Evolutionary conservation across 2,329 filamentous ascomycete genomes (phyloP).

Genomic region (Hawksworthiomyces lignivorus): DNA sequence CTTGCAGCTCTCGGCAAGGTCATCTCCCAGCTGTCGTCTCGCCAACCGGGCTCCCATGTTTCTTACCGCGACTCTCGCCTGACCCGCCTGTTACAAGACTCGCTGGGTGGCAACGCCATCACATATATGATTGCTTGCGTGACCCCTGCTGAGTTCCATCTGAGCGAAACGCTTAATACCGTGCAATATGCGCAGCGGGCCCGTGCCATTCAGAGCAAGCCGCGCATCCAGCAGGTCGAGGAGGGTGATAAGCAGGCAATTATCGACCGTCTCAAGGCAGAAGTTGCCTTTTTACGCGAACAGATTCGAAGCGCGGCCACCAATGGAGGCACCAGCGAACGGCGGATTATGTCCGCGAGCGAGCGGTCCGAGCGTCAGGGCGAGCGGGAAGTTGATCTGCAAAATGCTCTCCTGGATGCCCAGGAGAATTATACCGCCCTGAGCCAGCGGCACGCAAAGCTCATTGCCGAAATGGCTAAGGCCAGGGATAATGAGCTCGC

Average conservation of each 20-base stretch:
- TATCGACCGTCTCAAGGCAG: conserved; percentile 87
- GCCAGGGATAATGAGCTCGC: conserved; percentile 63
- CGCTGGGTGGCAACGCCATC: conserved; percentile 90
- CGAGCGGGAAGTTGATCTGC: conserved; percentile 80
- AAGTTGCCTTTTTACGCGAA: conserved; percentile 87
- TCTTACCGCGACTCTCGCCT: conserved; percentile 98
- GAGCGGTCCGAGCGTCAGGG: conserved; percentile 73
- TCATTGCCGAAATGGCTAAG: conserved; percentile 88
- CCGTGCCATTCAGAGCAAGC: conserved; percentile 94
- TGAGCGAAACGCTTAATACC: conserved; percentile 96
- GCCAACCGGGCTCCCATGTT: conserved; percentile 79
- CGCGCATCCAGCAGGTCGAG: conserved; percentile 87
- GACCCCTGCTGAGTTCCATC: conserved; percentile 90
- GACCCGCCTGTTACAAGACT: conserved; percentile 91
- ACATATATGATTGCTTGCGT: conserved; percentile 99
- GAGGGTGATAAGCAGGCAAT: conserved; percentile 90
- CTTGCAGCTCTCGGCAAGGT: conserved; percentile 94
- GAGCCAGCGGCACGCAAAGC: conserved; percentile 86
- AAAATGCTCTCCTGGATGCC: conserved; percentile 84
- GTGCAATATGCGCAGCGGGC: conserved; percentile 96
- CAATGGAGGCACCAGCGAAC: conserved; percentile 46
- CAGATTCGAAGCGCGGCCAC: conserved; percentile 78
- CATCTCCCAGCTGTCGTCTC: conserved; percentile 92
- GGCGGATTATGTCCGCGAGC: conserved; percentile 47
- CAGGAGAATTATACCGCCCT: conserved; percentile 93